Evolutionary conservation across 352 stramenopile genomes (phyloP), one percentile per base, ranked within the genome.

Genomic region (Pythium rhizo-oryzae): DNA sequence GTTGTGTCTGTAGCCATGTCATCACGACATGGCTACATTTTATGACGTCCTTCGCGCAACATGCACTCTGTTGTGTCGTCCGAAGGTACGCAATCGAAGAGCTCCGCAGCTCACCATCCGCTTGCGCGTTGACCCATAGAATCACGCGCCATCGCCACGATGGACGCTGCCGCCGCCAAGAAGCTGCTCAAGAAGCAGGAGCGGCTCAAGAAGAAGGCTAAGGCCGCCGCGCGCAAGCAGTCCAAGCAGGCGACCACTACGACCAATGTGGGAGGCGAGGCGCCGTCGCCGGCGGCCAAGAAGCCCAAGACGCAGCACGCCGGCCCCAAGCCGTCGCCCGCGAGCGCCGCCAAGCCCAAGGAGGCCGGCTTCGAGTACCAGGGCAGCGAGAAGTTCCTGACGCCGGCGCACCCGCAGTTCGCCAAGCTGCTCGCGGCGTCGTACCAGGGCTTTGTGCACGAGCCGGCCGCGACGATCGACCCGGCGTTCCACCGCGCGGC

Each of bases 151-250:
- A n/a, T n/a, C 11, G 37, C 15, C 50, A 8, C 50, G 35, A 62
- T 51, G 16, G 70, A 66, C 44, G 57, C 66, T 44, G 56, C 57
- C 6, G 56, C 61, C 37, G 62, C 65, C 21, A 75, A 75, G 62
- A 69, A 75, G 57, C 68, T 69, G n/a, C 64, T 57, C 33, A 75
- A 69, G 65, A 75, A 71, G 58, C 68, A 71, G 43, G 68, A 75
- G 68, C 62, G 68, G 18, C 62, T 64, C 30, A 70, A 75, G 62
- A 75, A 75, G 68, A 75, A 75, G 47, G 51, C 62, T 33, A 75
- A 75, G 58, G 62, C 68, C 16, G 33, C 49, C 24, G 57, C 56
- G 28, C 52, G 52, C 30, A 71, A 71, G 50, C 64, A 71, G 39
- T 30, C 24, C 35, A 71, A 71, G 56, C 55, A 64, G 35, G 37